Conservation (phyloP, 805 yeast species). For the Nakazawaea wyomingensis region DNA sequence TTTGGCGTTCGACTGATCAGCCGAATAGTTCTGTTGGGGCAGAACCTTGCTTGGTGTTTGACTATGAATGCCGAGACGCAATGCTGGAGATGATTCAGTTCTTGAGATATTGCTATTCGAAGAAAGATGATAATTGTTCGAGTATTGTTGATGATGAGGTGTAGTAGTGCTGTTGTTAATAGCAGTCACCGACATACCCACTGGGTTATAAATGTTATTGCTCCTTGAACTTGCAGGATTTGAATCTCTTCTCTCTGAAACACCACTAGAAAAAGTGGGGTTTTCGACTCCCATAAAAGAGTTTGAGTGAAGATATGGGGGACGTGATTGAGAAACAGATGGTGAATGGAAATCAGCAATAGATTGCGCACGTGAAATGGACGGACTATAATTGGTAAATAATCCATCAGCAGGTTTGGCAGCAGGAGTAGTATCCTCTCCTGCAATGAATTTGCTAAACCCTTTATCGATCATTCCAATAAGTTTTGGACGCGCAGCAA, state of each 20-base stretch:
- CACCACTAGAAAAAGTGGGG: not conserved
- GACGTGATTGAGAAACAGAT: not conserved
- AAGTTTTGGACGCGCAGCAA: conserved; percentile 55
- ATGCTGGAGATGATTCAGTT: not conserved
- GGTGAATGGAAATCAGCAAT: conserved; percentile 25
- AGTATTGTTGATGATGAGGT: not conserved
- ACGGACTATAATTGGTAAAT: conserved; percentile 68
- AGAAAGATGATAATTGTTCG: not conserved
- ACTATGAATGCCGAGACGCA: not conserved
- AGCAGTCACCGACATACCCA: not conserved
- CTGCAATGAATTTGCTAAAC: conserved; percentile 75
- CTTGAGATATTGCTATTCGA: not conserved
- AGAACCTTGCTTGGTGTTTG: not conserved
- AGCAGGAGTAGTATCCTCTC: conserved; percentile 49
- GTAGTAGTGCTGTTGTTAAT: not conserved
- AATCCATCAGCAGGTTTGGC: conserved; percentile 43
- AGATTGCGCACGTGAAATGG: conserved; percentile 54
- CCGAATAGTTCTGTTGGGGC: not conserved
- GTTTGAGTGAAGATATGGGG: conserved; percentile 1
- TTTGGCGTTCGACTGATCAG: not conserved
- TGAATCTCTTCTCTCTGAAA: not conserved
- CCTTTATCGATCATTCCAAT: conserved; percentile 88
- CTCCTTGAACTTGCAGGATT: not conserved
- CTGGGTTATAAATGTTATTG: conserved; percentile 3
- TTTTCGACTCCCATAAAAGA: conserved; percentile 7